phyloP scores from a whole-genome alignment of 805 yeast species.

The Metschnikowia matae region DNA sequence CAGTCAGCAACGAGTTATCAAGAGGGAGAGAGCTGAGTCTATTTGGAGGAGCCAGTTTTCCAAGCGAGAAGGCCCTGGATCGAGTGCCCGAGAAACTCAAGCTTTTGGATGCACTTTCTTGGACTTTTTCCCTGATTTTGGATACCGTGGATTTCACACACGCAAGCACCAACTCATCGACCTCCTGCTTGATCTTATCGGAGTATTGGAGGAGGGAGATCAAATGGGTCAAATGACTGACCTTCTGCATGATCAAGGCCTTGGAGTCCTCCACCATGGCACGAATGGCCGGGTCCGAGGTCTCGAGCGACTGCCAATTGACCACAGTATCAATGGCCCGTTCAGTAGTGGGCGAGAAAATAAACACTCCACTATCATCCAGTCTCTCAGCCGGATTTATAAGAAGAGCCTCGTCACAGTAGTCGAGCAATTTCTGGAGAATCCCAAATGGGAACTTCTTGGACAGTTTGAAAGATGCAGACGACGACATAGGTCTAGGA shows the following conservation, averaged over 20 bases:
- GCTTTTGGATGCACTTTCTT: slow-evolving; percentile 8
- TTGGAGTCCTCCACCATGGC: slow-evolving; percentile 66
- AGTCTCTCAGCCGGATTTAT: slow-evolving; percentile 66
- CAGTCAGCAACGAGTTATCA: neutral
- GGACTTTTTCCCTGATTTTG: slow-evolving; percentile 43
- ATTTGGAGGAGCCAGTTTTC: neutral
- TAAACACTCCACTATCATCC: slow-evolving; percentile 32
- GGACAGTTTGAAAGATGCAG: slow-evolving; percentile 38
- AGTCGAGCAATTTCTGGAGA: slow-evolving; percentile 51
- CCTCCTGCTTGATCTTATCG: slow-evolving; percentile 72
- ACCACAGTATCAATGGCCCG: slow-evolving; percentile 47
- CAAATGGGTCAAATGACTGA: slow-evolving; percentile 64
- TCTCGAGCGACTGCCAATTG: slow-evolving; percentile 43
- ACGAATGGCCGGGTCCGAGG: slow-evolving; percentile 63
- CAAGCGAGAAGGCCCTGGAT: neutral
- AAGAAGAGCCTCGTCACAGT: slow-evolving; percentile 70
- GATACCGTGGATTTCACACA: slow-evolving; percentile 61
- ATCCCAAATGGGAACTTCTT: slow-evolving; percentile 61
- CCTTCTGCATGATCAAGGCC: slow-evolving; percentile 54
- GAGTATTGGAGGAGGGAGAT: slow-evolving; percentile 73
- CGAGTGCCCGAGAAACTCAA: neutral
- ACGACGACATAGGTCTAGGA: slow-evolving; percentile 7
- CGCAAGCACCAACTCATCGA: slow-evolving; percentile 61
- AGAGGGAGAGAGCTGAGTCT: neutral
- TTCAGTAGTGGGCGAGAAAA: slow-evolving; percentile 58